These are phyloP conservation scores for Cyclaneusma minus DNA, from an alignment of 2,329 filamentous ascomycete species.

Conservation along the genomic window DNA sequence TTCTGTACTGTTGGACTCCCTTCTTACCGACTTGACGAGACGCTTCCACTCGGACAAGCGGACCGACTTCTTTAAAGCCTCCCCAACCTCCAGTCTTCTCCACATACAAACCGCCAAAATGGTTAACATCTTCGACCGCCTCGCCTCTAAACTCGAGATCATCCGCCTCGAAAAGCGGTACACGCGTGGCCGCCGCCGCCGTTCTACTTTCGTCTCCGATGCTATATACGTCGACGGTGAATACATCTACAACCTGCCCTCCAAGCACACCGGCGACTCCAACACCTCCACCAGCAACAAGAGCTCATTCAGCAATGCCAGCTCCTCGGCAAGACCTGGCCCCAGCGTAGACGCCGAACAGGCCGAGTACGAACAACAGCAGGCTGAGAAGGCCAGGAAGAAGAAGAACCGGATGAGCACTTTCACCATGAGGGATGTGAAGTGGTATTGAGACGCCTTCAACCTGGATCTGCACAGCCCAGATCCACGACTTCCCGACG, in stretches of 20 bases:
- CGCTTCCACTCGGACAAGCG: too few species aligned
- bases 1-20: too few species aligned
- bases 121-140: constrained; percentile 36
- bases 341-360: constrained; percentile 6
- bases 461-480: too few species aligned
- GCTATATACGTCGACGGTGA: constrained; percentile 91
- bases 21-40: too few species aligned
- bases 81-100: too few species aligned
- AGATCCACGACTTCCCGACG: too few species aligned
- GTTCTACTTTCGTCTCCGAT: constrained; percentile 77
- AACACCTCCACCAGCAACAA: constrained; percentile 27
- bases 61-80: too few species aligned
- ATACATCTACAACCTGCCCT: constrained; percentile 64
- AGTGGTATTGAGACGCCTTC: too few species aligned
- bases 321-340: constrained; percentile 11
- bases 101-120: constrained; percentile 8
- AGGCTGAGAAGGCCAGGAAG: constrained; percentile 2
- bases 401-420: constrained; percentile 9
- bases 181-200: constrained; percentile 71
- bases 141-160: constrained; percentile 65
- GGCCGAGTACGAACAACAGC: constrained; percentile 5
- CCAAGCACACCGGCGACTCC: constrained; percentile 32
- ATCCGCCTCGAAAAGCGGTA: constrained; percentile 93
- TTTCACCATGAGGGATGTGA: constrained; percentile 12
- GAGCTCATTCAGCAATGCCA: constrained; percentile 18